Base-by-base conservation (phyloP, 108 stramenopile genomes). In the Fragilaria crotonensis region DNA sequence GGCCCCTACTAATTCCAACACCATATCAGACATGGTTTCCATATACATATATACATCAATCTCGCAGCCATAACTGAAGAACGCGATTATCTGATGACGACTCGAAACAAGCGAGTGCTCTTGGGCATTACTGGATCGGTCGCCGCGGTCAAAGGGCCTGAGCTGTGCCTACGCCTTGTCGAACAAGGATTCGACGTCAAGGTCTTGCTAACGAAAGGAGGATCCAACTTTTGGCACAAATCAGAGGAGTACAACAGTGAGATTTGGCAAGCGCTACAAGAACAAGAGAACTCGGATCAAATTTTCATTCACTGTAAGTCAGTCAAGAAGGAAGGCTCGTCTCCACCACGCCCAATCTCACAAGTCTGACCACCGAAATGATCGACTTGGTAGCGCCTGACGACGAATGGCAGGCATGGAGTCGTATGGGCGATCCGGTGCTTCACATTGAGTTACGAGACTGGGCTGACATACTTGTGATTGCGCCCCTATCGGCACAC, bases 361-460 rank as follows among this genome's bases (percentile, higher is more conserved):
- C n/a, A n/a, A n/a, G n/a, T n/a, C n/a, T n/a, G n/a, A n/a, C n/a
- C n/a, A n/a, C n/a, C n/a, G n/a, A n/a, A n/a, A n/a, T n/a, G n/a
- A n/a, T n/a, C n/a, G n/a, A n/a, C n/a, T n/a, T n/a, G n/a, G n/a
- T 41, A 41, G 26, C 23, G 30, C 64, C 91, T 5, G 71, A 85
- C 25, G 85, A 89, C 30, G 87, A 93, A 71, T 89, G 87, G 91
- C 62, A 72, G 53, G 71, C 57, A 33, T 94, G 89, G 87, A 73
- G 79, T 27, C 55, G 56, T 29, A 52, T 90, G 25, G 67, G 78
- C 7, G 93, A 94, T 73, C 80, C 89, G 0, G 91, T 96, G 14
- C 69, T 96, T 14, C 95, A 96, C 65, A 94, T 96, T 62, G 84
- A 96, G 25, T 73, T 93, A 5, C 73, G 95, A 33, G 77, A 85